Percentiles rank a stretch among this genome's conserved stretches.
Evolutionary conservation across 768 basidiomycete species (phyloP).

Genomic region (Boletus sensibilis): DNA sequence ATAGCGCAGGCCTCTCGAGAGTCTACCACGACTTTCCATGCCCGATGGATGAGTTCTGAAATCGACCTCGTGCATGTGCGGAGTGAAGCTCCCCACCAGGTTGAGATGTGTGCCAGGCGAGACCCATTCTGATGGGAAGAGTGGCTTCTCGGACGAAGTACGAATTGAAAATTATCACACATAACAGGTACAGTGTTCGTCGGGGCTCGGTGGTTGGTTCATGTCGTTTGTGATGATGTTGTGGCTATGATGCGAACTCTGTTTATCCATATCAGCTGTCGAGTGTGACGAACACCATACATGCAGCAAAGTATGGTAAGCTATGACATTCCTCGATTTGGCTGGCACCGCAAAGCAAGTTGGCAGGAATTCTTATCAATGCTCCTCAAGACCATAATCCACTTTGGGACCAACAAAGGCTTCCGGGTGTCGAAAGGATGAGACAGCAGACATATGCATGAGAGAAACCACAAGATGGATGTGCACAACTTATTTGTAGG

Average conservation of each 20-base stretch:
- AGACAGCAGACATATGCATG: no score
- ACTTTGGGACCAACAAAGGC: no score
- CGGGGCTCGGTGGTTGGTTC: neutral
- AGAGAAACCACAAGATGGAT: neutral
- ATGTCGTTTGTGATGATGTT: neutral
- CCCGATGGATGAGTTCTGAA: constrained; percentile 51
- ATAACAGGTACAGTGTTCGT: neutral
- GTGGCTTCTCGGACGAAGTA: constrained; percentile 65
- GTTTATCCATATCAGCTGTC: neutral
- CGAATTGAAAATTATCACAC: neutral
- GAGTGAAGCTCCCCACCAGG: constrained; percentile 80
- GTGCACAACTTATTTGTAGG: neutral
- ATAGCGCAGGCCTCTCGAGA: constrained; percentile 63
- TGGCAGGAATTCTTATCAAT: no score
- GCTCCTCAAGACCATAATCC: no score
- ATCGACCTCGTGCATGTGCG: constrained; percentile 78
- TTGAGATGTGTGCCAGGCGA: constrained; percentile 64
- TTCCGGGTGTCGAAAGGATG: no score
- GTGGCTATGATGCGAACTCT: no score
- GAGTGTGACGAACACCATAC: neutral
- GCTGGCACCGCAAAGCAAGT: no score
- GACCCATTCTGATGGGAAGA: constrained; percentile 70
- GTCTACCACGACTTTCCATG: constrained; percentile 66
- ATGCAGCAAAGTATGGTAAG: no score
- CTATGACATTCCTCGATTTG: no score